These are phyloP conservation scores for Leishmania arabica DNA, from an alignment of 208 protist genomes.

Conservation along the genomic window DNA sequence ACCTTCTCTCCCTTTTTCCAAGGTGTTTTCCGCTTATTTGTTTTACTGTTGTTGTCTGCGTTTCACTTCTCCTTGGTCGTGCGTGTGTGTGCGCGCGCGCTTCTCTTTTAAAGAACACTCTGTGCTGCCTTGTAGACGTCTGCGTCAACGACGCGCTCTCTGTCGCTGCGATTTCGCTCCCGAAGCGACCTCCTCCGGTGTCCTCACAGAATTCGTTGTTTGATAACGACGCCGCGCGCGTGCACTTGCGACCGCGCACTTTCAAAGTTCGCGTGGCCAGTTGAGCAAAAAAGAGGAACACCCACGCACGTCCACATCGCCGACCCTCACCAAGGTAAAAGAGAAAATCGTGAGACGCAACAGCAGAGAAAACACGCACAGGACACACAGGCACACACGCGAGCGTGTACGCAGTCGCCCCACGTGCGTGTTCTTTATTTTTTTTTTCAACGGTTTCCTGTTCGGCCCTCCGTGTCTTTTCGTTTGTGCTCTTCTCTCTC, in stretches of 20 bases:
- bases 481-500: not conserved
- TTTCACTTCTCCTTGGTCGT: not conserved
- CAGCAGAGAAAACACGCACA: not conserved
- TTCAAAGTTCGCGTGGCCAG: not conserved
- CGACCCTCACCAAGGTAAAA: not conserved
- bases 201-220: not conserved
- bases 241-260: not conserved
- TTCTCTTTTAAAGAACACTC: not conserved
- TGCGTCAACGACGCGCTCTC: not conserved
- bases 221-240: not conserved
- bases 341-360: too few species aligned
- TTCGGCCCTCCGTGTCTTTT: not conserved
- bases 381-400: not conserved
- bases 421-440: not conserved
- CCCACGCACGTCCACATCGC: not conserved
- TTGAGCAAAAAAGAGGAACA: not conserved
- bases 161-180: not conserved
- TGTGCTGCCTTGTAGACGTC: not conserved
- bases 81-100: not conserved
- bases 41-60: slow-evolving; percentile 7
- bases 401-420: not conserved
- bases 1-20: slow-evolving; percentile 1
- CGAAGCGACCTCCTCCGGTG: not conserved
- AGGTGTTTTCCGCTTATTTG: not conserved
- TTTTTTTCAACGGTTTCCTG: too few species aligned